Evolutionary conservation across 164 flowering plant species (phyloP).

Genomic region (Cinnamomum micranthum): DNA sequence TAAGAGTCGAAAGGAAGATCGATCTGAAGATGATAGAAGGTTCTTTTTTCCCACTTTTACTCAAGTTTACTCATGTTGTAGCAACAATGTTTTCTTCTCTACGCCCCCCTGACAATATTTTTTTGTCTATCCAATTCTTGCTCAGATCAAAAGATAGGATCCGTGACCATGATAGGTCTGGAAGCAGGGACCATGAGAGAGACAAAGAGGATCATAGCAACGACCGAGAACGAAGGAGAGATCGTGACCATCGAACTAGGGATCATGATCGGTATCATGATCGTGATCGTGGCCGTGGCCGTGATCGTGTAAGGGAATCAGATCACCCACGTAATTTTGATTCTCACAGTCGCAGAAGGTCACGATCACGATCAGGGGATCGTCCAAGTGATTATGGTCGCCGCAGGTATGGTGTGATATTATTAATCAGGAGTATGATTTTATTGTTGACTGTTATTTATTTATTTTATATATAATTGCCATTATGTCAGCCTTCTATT

Average conservation of each 20-base stretch:
- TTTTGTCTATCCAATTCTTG: not conserved
- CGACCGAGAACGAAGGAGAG: slow-evolving; percentile 58
- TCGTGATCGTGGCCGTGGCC: slow-evolving; percentile 57
- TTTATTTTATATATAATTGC: not conserved
- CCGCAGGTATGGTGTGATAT: slow-evolving; percentile 30
- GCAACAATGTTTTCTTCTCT: not conserved
- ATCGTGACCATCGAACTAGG: slow-evolving; percentile 50
- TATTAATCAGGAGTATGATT: not conserved
- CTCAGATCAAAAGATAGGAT: slow-evolving; percentile 73
- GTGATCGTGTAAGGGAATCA: slow-evolving; percentile 47
- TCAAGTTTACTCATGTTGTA: not conserved
- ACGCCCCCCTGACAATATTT: not conserved
- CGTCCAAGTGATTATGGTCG: slow-evolving; percentile 82
- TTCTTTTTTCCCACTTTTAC: slow-evolving; percentile 9
- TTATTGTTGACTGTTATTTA: not conserved
- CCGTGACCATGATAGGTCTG: slow-evolving; percentile 40
- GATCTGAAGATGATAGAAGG: slow-evolving; percentile 70
- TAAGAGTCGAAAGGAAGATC: slow-evolving; percentile 57
- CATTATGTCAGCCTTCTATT: no score
- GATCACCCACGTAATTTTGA: slow-evolving; percentile 63
- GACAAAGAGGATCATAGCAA: slow-evolving; percentile 56
- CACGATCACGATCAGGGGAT: slow-evolving; percentile 47
- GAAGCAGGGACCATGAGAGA: slow-evolving; percentile 25
- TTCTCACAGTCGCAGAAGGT: slow-evolving; percentile 61
- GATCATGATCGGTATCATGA: slow-evolving; percentile 68